A percentile compares a stretch with the other conserved stretches of the same genome.
Evolutionary conservation across 1,284 basidiomycete species (phyloP).

Genomic region (Xerocomus minutiporus): DNA sequence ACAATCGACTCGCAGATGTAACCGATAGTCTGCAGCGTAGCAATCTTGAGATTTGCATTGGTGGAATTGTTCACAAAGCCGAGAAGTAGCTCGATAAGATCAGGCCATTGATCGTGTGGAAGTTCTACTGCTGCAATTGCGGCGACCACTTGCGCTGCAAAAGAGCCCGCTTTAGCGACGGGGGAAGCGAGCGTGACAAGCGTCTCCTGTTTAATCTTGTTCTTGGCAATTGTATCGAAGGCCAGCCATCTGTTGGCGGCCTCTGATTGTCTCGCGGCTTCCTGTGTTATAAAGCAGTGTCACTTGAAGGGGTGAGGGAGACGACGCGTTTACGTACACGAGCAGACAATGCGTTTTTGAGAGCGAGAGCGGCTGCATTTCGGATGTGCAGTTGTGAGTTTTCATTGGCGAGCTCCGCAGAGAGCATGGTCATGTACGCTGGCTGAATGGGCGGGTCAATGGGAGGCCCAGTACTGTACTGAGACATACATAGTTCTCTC

Average conservation of each 20-base stretch:
- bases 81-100: conserved; percentile 85
- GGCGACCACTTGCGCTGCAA: conserved; percentile 90
- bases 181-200: conserved; percentile 80
- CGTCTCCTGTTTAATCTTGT: conserved; percentile 85
- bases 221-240: conserved; percentile 64
- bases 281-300: conserved; percentile 44
- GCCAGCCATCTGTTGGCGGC: conserved; percentile 79
- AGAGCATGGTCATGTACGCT: conserved; percentile 86
- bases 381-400: conserved; percentile 70
- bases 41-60: conserved; percentile 79
- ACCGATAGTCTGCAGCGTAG: conserved; percentile 92
- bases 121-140: conserved; percentile 94
- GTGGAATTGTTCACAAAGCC: conserved; percentile 79
- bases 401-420: conserved; percentile 77
- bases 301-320: background rate
- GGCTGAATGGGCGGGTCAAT: conserved; percentile 49
- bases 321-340: conserved; percentile 57
- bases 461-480: conserved; percentile 15
- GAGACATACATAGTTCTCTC: conserved; percentile 77
- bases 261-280: conserved; percentile 71
- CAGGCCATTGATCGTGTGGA: conserved; percentile 82
- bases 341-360: conserved; percentile 94
- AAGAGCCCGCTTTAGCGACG: conserved; percentile 71
- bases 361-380: conserved; percentile 91
- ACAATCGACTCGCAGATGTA: conserved; percentile 97